phyloP scores from a whole-genome alignment of 1,284 basidiomycete genomes.

The Prillingera fragicola region DNA sequence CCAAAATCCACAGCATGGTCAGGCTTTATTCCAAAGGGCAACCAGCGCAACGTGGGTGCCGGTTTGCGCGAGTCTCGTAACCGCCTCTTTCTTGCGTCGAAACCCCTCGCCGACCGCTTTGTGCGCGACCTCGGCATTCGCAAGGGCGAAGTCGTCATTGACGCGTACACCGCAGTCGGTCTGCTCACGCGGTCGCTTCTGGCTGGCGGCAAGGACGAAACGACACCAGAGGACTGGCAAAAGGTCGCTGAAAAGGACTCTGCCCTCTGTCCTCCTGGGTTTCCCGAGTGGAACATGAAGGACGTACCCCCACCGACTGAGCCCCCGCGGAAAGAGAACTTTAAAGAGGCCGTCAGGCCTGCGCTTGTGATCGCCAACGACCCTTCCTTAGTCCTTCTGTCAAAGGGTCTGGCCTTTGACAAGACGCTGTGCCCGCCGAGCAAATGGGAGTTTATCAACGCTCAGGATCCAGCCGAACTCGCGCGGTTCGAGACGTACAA shows the following conservation, averaged over 20 bases:
- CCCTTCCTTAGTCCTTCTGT: slow-evolving; percentile 18
- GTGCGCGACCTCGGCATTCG: slow-evolving; percentile 31
- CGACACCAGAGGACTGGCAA: slow-evolving; percentile 12
- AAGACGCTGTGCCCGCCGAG: slow-evolving; percentile 3
- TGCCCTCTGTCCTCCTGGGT: background rate
- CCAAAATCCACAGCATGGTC: slow-evolving; percentile 21
- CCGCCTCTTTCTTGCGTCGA: slow-evolving; percentile 26
- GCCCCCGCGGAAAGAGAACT: no score
- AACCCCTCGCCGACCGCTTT: slow-evolving; percentile 25
- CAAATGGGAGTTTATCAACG: slow-evolving; percentile 5
- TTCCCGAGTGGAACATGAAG: no score
- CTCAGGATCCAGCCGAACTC: background rate
- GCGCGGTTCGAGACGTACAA: background rate
- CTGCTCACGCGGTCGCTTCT: slow-evolving; percentile 32
- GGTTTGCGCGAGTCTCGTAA: slow-evolving; percentile 7
- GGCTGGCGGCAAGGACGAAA: slow-evolving; percentile 24
- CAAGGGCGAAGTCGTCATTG: slow-evolving; percentile 34
- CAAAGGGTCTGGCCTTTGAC: slow-evolving; percentile 20
- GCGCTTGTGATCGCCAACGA: slow-evolving; percentile 30
- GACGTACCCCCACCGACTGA: no score
- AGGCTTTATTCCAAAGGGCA: background rate
- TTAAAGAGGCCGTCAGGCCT: slow-evolving; percentile 3
- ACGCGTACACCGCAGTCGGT: slow-evolving; percentile 31
- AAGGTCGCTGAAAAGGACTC: slow-evolving; percentile 6
- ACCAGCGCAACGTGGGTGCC: background rate